A percentile compares a stretch with the other conserved stretches of the same genome.
phyloP scores from a whole-genome alignment of 129 eudicot species.

The Apium graveolens region DNA sequence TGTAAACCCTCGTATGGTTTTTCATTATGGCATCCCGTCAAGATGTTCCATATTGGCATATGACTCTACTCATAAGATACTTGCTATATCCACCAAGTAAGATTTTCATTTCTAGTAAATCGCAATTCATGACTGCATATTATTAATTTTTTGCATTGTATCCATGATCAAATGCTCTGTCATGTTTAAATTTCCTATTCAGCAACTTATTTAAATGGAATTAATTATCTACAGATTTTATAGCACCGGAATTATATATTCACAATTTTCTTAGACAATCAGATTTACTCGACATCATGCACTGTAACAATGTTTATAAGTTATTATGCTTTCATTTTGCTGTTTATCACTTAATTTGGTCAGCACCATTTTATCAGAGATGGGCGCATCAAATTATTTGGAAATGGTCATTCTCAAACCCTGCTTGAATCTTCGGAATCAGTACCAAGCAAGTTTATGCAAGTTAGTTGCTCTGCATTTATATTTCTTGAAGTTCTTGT shows the following conservation, averaged over 20 bases:
- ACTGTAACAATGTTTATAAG: background rate
- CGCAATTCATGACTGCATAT: background rate
- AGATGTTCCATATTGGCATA: slow-evolving; percentile 57
- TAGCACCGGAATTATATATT: background rate
- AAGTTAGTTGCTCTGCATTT: slow-evolving; percentile 30
- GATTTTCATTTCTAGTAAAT: slow-evolving; percentile 15
- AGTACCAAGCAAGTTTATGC: slow-evolving; percentile 63
- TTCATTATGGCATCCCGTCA: slow-evolving; percentile 86
- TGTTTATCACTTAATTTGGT: background rate
- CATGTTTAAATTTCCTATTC: background rate
- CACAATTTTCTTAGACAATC: background rate
- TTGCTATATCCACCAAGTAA: slow-evolving; percentile 79
- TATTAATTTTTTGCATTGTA: background rate
- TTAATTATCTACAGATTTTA: background rate
- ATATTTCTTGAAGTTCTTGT: background rate
- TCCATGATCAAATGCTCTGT: background rate
- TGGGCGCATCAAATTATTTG: slow-evolving; percentile 85
- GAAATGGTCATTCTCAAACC: slow-evolving; percentile 76
- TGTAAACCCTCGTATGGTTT: slow-evolving; percentile 58
- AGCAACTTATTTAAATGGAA: background rate
- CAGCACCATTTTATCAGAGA: slow-evolving; percentile 37
- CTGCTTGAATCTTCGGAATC: slow-evolving; percentile 63
- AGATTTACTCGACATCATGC: background rate
- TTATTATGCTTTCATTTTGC: background rate
- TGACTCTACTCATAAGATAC: slow-evolving; percentile 71